These are phyloP conservation scores for Ogataea pignaliae DNA, from an alignment of 805 yeast species.

Conservation along the genomic window DNA sequence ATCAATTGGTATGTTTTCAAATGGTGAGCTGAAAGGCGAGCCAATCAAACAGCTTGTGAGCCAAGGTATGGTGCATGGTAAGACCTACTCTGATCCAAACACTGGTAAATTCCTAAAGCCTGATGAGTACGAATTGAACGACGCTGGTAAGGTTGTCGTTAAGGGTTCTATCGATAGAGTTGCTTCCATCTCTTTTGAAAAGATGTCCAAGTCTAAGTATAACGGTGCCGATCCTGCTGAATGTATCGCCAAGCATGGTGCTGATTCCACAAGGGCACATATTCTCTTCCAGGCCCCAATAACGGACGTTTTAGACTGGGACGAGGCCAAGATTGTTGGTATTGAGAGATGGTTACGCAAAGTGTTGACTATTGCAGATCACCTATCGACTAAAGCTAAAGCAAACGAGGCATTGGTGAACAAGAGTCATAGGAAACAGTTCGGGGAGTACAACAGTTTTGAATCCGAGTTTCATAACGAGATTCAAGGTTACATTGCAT, in stretches of 20 bases:
- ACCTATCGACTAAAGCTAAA: slow-evolving; percentile 11
- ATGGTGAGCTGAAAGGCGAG: slow-evolving; percentile 56
- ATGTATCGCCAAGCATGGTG: slow-evolving; percentile 74
- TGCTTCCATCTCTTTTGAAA: slow-evolving; percentile 67
- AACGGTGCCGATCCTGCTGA: slow-evolving; percentile 90
- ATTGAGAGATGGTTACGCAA: slow-evolving; percentile 80
- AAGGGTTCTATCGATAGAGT: slow-evolving; percentile 39
- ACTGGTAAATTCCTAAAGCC: slow-evolving; percentile 77
- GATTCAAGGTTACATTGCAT: slow-evolving; percentile 40
- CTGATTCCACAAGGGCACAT: slow-evolving; percentile 94
- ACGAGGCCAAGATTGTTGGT: slow-evolving; percentile 81
- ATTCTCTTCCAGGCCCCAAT: slow-evolving; percentile 90
- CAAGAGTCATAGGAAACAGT: slow-evolving; percentile 5
- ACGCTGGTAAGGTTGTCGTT: slow-evolving; percentile 42
- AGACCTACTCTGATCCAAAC: slow-evolving; percentile 67
- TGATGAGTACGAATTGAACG: slow-evolving; percentile 52
- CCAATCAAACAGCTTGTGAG: slow-evolving; percentile 80
- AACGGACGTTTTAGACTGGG: slow-evolving; percentile 81
- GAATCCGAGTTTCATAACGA: slow-evolving; percentile 61
- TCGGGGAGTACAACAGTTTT: slow-evolving; percentile 24
- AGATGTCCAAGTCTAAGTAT: slow-evolving; percentile 94
- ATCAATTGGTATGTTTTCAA: slow-evolving; percentile 65
- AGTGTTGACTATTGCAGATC: slow-evolving; percentile 36
- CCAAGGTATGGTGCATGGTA: slow-evolving; percentile 98
- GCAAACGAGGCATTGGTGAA: too few species aligned